phyloP scores from a whole-genome alignment of 2,329 filamentous ascomycete genomes.

The Penicillium sumatraense region DNA sequence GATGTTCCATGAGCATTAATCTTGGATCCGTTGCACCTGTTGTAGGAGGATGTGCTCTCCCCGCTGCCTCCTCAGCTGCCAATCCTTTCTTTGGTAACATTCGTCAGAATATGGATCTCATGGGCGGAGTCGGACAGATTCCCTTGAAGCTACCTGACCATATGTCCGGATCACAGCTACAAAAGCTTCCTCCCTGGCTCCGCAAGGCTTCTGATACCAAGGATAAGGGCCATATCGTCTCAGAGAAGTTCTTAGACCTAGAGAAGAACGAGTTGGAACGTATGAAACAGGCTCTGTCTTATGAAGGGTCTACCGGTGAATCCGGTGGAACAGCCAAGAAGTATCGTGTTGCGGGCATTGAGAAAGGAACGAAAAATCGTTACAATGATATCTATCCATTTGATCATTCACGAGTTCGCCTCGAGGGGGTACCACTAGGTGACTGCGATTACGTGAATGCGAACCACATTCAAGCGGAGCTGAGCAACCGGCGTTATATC shows the following conservation, averaged over 20 bases:
- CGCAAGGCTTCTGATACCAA: conserved; percentile 66
- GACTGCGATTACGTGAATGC: conserved; percentile 95
- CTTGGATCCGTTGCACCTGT: conserved; percentile 70
- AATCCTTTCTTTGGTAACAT: conserved; percentile 98
- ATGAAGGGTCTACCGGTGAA: conserved; percentile 56
- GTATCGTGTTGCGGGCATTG: conserved; percentile 85
- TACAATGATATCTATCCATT: conserved; percentile 99
- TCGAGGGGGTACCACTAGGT: conserved; percentile 69
- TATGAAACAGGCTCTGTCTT: conserved; percentile 82
- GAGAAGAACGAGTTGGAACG: conserved; percentile 84
- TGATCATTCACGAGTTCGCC: conserved; percentile 85
- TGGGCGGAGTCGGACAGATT: conserved; percentile 87
- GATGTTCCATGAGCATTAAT: conserved; percentile 56
- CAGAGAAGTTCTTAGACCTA: conserved; percentile 81
- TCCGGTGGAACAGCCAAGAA: conserved; percentile 44
- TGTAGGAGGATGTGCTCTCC: conserved; percentile 87
- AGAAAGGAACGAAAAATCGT: conserved; percentile 92
- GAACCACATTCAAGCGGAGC: conserved; percentile 77
- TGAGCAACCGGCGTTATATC: conserved; percentile 91
- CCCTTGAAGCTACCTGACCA: conserved; percentile 62
- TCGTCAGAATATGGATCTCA: conserved; percentile 92
- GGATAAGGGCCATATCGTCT: conserved; percentile 79
- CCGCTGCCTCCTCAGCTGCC: conserved; percentile 64
- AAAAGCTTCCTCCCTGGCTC: conserved; percentile 76
- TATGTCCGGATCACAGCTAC: conserved; percentile 53